Evolutionary conservation across 805 yeast species (phyloP).

Genomic region (Ascoidea tarda): DNA sequence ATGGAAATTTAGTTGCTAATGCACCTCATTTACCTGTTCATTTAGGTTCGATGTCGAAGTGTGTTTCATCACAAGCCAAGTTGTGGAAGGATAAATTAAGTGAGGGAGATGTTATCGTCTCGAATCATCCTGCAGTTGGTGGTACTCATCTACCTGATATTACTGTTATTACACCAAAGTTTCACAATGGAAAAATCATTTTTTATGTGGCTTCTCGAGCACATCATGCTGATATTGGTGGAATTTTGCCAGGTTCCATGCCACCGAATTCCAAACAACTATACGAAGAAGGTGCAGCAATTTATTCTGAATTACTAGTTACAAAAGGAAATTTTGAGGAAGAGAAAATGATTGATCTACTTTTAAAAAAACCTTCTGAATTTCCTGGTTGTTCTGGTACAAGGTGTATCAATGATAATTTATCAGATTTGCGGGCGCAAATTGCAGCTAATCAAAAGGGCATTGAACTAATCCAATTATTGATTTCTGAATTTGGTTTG

Average conservation of each 20-base stretch:
- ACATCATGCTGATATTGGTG: slow-evolving; percentile 95
- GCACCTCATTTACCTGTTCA: slow-evolving; percentile 88
- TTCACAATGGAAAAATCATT: slow-evolving; percentile 37
- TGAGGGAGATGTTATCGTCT: slow-evolving; percentile 64
- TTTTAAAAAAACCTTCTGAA: slow-evolving; percentile 64
- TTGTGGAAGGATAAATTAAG: slow-evolving; percentile 49
- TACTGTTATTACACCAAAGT: slow-evolving; percentile 85
- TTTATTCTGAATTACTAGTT: slow-evolving; percentile 65
- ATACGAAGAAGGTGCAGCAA: slow-evolving; percentile 86
- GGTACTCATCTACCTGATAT: slow-evolving; percentile 86
- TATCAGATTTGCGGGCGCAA: slow-evolving; percentile 77
- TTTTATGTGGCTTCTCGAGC: slow-evolving; percentile 92
- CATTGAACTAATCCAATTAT: slow-evolving; percentile 41
- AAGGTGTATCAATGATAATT: slow-evolving; percentile 67
- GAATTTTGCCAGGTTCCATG: slow-evolving; percentile 85
- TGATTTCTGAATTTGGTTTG: slow-evolving; percentile 50
- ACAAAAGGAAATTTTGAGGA: slow-evolving; percentile 63
- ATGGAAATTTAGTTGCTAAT: slow-evolving; percentile 73
- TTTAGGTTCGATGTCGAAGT: slow-evolving; percentile 75
- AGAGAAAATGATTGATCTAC: slow-evolving; percentile 42
- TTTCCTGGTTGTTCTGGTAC: slow-evolving; percentile 86
- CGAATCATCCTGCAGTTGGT: slow-evolving; percentile 76
- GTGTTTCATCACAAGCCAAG: slow-evolving; percentile 51
- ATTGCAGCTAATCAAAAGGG: slow-evolving; percentile 86
- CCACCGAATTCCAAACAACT: slow-evolving; percentile 81